These are phyloP conservation scores for baker's yeast (Saccharomyces cerevisiae) DNA, from an alignment of 805 yeast species.

Conservation along the genomic window DNA sequence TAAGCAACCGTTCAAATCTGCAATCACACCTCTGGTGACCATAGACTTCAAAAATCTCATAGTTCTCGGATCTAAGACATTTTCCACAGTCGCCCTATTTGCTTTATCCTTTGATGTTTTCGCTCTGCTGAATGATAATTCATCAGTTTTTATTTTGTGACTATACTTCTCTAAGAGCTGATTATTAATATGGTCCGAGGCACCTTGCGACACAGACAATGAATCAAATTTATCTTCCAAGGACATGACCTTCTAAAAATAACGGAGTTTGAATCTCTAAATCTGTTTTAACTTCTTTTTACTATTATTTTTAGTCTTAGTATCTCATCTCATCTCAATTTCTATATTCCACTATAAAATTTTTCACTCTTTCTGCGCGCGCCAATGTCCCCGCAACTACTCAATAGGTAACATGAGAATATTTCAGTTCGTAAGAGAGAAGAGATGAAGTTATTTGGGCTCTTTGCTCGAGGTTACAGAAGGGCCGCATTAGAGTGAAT, in stretches of 20 bases:
- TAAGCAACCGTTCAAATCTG: slow-evolving; percentile 85
- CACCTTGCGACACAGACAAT: slow-evolving; percentile 8
- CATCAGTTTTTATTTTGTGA: slow-evolving; percentile 56
- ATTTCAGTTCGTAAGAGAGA: not conserved
- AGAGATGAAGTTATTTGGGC: not conserved
- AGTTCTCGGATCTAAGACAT: slow-evolving; percentile 92
- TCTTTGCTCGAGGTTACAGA: not conserved
- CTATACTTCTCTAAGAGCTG: slow-evolving; percentile 55
- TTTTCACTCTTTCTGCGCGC: not conserved
- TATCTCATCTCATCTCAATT: not conserved
- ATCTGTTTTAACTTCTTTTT: not conserved
- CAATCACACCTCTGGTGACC: slow-evolving; percentile 73
- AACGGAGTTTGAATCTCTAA: not conserved
- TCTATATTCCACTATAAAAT: not conserved
- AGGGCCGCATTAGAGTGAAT: not conserved
- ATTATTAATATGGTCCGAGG: slow-evolving; percentile 33
- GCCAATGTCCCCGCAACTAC: not conserved
- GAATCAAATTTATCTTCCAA: slow-evolving; percentile 18
- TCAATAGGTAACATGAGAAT: not conserved
- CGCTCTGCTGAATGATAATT: slow-evolving; percentile 45
- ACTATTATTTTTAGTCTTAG: not conserved
- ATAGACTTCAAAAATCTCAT: slow-evolving; percentile 72
- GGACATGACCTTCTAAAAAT: slow-evolving; percentile 8
- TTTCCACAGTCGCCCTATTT: slow-evolving; percentile 93
- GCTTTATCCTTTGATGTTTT: slow-evolving; percentile 71